A percentile compares a stretch with the other conserved stretches of the same genome.
Evolutionary conservation across 345 rosid species (phyloP).

Genomic region (Lumnitzera racemosa): DNA sequence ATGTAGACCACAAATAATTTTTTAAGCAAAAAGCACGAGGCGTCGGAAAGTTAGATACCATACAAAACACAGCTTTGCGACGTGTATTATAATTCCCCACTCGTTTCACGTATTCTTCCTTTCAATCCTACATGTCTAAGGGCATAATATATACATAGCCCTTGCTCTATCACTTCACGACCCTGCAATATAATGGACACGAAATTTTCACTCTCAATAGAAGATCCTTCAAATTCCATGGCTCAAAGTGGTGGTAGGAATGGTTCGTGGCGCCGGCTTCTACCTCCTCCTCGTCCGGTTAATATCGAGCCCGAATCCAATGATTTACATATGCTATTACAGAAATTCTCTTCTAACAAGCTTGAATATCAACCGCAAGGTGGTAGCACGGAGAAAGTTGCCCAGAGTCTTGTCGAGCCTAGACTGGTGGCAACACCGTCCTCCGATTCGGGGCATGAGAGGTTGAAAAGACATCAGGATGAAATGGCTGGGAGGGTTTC

Average conservation of each 20-base stretch:
- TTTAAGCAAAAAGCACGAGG: constrained; percentile 7
- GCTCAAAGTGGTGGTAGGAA: no score
- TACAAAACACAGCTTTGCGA: constrained; percentile 18
- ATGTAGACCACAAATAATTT: no score
- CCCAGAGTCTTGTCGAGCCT: neutral
- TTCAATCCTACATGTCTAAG: constrained; percentile 1
- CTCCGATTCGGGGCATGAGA: constrained; percentile 38
- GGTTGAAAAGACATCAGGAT: constrained; percentile 54
- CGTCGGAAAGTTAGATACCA: constrained; percentile 38
- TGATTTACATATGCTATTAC: no score
- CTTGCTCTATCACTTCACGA: no score
- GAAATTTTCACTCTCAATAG: no score
- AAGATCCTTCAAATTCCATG: no score
- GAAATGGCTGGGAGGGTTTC: constrained; percentile 44
- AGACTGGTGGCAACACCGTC: neutral
- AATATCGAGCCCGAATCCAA: no score
- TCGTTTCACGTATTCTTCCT: constrained; percentile 6
- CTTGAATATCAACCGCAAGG: no score
- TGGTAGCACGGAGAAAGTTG: neutral
- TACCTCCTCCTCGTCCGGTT: no score
- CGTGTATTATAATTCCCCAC: constrained; percentile 23
- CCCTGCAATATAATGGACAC: no score
- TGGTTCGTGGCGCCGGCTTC: no score
- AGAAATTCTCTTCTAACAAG: no score
- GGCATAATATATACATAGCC: neutral